A percentile compares a stretch with the other conserved stretches of the same genome.
Conservation (phyloP, 2,329 filamentous ascomycete genomes). For the Alternaria incomplexa region DNA sequence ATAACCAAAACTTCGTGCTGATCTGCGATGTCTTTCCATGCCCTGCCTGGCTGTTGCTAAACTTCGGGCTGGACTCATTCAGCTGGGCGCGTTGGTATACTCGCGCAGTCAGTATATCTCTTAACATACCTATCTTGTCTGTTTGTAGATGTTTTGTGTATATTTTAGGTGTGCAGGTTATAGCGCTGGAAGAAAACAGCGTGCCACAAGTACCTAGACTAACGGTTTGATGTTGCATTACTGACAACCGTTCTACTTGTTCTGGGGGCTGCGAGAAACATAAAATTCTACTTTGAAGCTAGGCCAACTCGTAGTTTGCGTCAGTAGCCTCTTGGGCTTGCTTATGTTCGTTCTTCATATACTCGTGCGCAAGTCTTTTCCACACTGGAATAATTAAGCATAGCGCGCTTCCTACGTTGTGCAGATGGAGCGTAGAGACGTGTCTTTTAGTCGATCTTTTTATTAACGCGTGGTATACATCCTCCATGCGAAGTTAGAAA, state of each 20-base stretch:
- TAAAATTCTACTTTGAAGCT: too few relatives aligned
- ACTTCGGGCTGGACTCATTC: too few relatives aligned
- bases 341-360: not conserved
- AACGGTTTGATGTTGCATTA: too few relatives aligned
- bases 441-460: not conserved
- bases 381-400: not conserved
- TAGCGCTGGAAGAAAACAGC: too few relatives aligned
- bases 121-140: too few relatives aligned
- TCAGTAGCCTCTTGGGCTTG: not conserved
- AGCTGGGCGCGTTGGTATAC: too few relatives aligned
- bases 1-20: not conserved
- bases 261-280: too few relatives aligned
- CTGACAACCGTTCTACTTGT: too few relatives aligned
- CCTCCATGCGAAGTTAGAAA: not conserved
- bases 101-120: too few relatives aligned
- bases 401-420: not conserved
- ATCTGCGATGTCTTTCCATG: not conserved
- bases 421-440: not conserved
- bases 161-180: accelerated
- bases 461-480: not conserved
- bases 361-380: not conserved
- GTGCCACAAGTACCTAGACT: too few relatives aligned
- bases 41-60: not conserved
- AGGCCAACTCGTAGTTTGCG: too few relatives aligned
- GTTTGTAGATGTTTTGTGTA: too few relatives aligned